Percentiles rank a stretch among this genome's conserved stretches.
phyloP scores from a whole-genome alignment of 306 rosid genomes.

The Castanospermum australe region DNA sequence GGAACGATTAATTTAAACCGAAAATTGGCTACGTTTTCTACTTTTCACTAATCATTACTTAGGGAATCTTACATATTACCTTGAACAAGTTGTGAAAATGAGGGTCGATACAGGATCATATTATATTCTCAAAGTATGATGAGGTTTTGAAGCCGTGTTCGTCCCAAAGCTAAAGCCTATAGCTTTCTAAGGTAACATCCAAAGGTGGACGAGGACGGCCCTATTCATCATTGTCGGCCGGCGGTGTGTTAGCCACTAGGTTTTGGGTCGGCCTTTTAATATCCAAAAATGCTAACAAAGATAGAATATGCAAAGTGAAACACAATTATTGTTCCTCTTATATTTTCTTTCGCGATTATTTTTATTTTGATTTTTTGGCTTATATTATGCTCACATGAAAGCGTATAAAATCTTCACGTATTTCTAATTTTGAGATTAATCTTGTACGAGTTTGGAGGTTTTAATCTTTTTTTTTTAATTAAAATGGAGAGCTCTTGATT shows the following conservation, averaged over 20 bases:
- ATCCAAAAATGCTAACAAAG: background rate
- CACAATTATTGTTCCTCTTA: slow-evolving; percentile 16
- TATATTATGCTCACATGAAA: background rate
- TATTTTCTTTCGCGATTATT: background rate
- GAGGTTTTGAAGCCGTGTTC: slow-evolving; percentile 10
- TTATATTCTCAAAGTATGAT: background rate
- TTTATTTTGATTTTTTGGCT: background rate
- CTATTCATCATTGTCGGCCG: slow-evolving; percentile 47
- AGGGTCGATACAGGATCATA: slow-evolving; percentile 3
- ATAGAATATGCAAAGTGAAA: background rate
- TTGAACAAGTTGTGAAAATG: slow-evolving; percentile 27
- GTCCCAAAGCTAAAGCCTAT: slow-evolving; percentile 35
- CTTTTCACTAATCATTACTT: slow-evolving; percentile 11
- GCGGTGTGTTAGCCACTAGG: slow-evolving; percentile 73
- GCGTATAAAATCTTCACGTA: background rate
- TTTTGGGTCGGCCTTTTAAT: slow-evolving; percentile 16
- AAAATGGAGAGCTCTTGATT: background rate
- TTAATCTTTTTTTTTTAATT: background rate
- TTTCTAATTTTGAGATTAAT: background rate
- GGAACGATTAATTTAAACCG: slow-evolving; percentile 14
- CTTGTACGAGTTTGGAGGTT: background rate
- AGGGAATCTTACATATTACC: background rate
- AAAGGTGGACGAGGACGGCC: slow-evolving; percentile 46
- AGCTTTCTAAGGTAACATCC: slow-evolving; percentile 8
- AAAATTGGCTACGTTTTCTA: background rate